These are phyloP conservation scores for Trichoderma breve DNA, from an alignment of 2,329 filamentous ascomycete genomes.

Conservation along the genomic window DNA sequence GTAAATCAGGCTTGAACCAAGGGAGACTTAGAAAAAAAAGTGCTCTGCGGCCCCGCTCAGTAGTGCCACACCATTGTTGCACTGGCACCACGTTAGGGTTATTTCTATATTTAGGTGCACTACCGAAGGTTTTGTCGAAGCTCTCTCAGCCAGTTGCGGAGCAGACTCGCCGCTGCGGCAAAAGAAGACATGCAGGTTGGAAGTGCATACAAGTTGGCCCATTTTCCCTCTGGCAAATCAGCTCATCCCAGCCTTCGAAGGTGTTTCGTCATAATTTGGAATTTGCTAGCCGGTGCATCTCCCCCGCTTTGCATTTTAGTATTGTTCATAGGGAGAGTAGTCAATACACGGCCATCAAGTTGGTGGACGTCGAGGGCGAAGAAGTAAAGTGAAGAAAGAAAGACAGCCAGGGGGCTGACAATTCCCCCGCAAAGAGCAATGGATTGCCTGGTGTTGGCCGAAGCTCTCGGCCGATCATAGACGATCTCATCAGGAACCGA, in stretches of 20 bases:
- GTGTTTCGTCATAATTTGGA: background rate
- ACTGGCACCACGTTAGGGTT: conserved; percentile 5
- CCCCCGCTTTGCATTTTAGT: background rate
- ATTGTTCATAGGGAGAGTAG: background rate
- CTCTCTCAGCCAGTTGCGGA: conserved; percentile 7
- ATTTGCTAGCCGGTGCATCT: background rate
- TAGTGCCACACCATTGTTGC: conserved; percentile 14
- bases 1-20: background rate
- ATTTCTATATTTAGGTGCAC: conserved; percentile 18
- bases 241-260: background rate
- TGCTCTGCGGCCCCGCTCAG: conserved; percentile 2
- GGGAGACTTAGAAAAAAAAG: background rate
- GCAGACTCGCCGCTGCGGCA: conserved; percentile 6
- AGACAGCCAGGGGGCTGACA: background rate
- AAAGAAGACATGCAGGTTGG: background rate
- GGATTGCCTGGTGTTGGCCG: background rate
- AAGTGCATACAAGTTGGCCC: background rate
- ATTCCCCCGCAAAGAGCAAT: background rate
- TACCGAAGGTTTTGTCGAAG: conserved; percentile 17
- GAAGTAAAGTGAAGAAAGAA: background rate
- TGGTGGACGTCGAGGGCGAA: background rate
- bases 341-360: background rate
- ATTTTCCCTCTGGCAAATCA: background rate
- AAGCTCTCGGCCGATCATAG: background rate
- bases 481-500: conserved; percentile 7